Evolutionary conservation across 192 early-diverging fungal genomes (phyloP).

Genomic region (Blastocladiella britannica): DNA sequence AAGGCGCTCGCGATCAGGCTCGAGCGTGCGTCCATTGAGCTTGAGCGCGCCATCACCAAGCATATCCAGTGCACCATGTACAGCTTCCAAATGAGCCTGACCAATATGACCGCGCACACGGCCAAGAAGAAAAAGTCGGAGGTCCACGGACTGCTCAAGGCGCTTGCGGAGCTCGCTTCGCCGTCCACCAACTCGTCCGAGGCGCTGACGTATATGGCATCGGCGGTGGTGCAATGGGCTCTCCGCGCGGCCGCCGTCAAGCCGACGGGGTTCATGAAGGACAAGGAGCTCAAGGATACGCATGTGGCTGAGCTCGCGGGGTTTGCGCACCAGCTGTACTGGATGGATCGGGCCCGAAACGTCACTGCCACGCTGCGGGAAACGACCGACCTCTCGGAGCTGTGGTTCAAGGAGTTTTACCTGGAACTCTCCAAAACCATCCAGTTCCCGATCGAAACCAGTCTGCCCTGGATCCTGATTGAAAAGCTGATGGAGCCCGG

Average conservation of each 20-base stretch:
- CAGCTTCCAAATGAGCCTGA: conserved; percentile 11
- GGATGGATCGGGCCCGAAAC: neutral
- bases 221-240: conserved; percentile 10
- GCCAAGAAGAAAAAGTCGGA: conserved; percentile 2
- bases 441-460: conserved; percentile 33
- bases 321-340: conserved; percentile 10
- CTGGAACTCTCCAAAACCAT: conserved; percentile 25
- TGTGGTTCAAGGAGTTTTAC: conserved; percentile 38
- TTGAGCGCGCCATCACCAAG: conserved; percentile 12
- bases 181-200: neutral
- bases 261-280: conserved; percentile 23
- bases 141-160: neutral
- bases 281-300: conserved; percentile 25
- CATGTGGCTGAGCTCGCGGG: conserved; percentile 18
- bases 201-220: conserved; percentile 11
- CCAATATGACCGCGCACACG: neutral
- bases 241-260: conserved; percentile 22
- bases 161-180: conserved; percentile 1
- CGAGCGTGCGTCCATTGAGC: conserved; percentile 4
- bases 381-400: conserved; percentile 13
- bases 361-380: neutral
- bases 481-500: conserved; percentile 19
- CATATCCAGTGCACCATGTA: conserved; percentile 16
- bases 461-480: conserved; percentile 30
- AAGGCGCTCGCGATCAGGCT: conserved; percentile 14